phyloP scores from a whole-genome alignment of 2,329 filamentous ascomycete species.

The Diplodia corticola region DNA sequence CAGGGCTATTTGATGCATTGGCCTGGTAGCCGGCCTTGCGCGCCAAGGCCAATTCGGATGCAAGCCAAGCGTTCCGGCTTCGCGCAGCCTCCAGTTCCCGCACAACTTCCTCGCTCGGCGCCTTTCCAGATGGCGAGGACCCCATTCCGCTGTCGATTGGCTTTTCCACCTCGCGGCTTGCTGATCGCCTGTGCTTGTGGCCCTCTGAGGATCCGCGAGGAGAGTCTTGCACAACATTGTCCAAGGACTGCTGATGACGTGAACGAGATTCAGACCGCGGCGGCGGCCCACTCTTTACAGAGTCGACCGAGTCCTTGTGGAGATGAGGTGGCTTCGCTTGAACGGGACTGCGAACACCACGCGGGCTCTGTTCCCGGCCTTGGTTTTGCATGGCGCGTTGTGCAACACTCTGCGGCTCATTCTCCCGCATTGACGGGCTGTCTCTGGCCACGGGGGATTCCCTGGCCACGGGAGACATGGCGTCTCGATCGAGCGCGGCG shows the following conservation, averaged over 20 bases:
- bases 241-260: slow-evolving; percentile 9
- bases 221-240: slow-evolving; percentile 13
- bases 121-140: slow-evolving; percentile 62
- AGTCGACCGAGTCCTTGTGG: slow-evolving; percentile 40
- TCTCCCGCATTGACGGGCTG: slow-evolving; percentile 27
- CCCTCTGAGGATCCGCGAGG: slow-evolving; percentile 6
- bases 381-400: slow-evolving; percentile 20
- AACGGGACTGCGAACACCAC: neutral
- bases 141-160: slow-evolving; percentile 60
- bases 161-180: slow-evolving; percentile 35
- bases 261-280: slow-evolving; percentile 2
- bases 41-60: slow-evolving; percentile 88
- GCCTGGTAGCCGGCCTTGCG: slow-evolving; percentile 84
- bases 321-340: slow-evolving; percentile 27
- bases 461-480: slow-evolving; percentile 49
- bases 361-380: slow-evolving; percentile 3
- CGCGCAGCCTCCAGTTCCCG: slow-evolving; percentile 85
- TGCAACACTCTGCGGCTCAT: slow-evolving; percentile 13
- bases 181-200: slow-evolving; percentile 32
- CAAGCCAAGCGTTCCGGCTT: slow-evolving; percentile 94
- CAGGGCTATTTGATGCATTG: slow-evolving; percentile 67
- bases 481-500: slow-evolving; percentile 49
- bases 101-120: slow-evolving; percentile 69
- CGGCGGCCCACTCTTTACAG: slow-evolving; percentile 5
- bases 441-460: slow-evolving; percentile 49